Evolutionary conservation across 1,284 basidiomycete genomes (phyloP).

Genomic region (Spongispora temasekensis): DNA sequence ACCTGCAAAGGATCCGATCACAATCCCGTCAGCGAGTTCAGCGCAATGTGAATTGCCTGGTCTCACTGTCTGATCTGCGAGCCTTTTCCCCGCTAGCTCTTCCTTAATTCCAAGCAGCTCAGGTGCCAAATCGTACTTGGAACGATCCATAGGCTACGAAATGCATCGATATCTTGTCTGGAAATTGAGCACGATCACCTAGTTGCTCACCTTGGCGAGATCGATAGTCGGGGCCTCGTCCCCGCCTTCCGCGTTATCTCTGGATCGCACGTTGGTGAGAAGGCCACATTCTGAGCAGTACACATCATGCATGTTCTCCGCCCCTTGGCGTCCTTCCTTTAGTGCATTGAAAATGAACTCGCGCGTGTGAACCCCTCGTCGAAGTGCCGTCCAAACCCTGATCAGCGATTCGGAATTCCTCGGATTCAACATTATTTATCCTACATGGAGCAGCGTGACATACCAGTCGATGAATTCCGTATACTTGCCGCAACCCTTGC

Average conservation of each 20-base stretch:
- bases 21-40: neutral
- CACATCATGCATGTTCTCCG: conserved; percentile 23
- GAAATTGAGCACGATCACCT: neutral
- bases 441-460: neutral
- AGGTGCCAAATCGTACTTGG: conserved; percentile 16
- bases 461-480: conserved; percentile 22
- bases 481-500: conserved; percentile 18
- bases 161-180: neutral
- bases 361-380: conserved; percentile 19
- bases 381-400: conserved; percentile 24
- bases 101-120: conserved; percentile 10
- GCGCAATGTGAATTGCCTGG: neutral
- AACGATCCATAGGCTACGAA: conserved; percentile 16
- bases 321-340: conserved; percentile 17
- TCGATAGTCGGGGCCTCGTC: conserved; percentile 16
- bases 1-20: neutral
- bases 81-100: neutral
- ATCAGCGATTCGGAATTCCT: neutral
- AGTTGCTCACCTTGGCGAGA: conserved; percentile 10
- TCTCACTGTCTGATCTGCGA: conserved; percentile 3
- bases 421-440: too few species aligned
- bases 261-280: conserved; percentile 14
- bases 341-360: conserved; percentile 24
- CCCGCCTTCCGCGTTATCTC: conserved; percentile 17
- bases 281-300: conserved; percentile 25